These are phyloP conservation scores for Ophiostoma triangulosporum DNA, from an alignment of 2,329 filamentous ascomycete genomes.

Conservation along the genomic window DNA sequence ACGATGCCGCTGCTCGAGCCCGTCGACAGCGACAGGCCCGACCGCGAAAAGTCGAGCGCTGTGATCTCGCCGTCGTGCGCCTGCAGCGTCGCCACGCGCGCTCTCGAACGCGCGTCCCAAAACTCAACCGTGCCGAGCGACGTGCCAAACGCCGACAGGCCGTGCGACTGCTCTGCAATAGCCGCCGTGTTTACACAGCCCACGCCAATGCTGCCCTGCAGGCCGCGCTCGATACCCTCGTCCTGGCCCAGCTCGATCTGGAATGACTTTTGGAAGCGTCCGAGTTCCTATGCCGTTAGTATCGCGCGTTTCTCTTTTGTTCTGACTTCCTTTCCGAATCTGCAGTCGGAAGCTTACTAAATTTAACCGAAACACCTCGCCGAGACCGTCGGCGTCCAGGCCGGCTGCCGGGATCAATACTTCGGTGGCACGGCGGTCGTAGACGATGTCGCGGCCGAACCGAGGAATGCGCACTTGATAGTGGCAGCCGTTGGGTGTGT, in stretches of 20 bases:
- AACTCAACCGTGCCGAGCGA: constrained; percentile 93
- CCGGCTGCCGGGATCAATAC: constrained; percentile 80
- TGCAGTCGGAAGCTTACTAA: constrained; percentile 28
- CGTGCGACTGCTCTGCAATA: constrained; percentile 79
- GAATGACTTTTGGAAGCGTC: constrained; percentile 88
- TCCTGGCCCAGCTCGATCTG: constrained; percentile 83
- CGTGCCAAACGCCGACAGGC: constrained; percentile 84
- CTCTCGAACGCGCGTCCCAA: constrained; percentile 81
- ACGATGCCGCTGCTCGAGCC: constrained; percentile 82
- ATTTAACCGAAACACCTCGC: constrained; percentile 87
- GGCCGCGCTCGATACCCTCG: constrained; percentile 55
- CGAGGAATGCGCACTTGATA: constrained; percentile 80
- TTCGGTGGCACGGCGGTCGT: constrained; percentile 71
- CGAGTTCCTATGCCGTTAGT: constrained; percentile 43
- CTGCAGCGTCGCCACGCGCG: constrained; percentile 63
- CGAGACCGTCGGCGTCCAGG: constrained; percentile 69
- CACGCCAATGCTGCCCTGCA: constrained; percentile 77
- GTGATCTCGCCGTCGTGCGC: constrained; percentile 63
- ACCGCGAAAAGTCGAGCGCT: constrained; percentile 71
- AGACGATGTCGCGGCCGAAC: constrained; percentile 81
- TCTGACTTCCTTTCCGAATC: not conserved
- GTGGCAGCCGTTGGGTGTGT: constrained; percentile 77
- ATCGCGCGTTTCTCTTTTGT: not conserved
- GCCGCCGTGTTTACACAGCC: constrained; percentile 80
- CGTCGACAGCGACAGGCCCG: constrained; percentile 71